These are phyloP conservation scores for Cyanodermella asteris DNA, from an alignment of 2,329 filamentous ascomycete genomes.

Conservation along the genomic window DNA sequence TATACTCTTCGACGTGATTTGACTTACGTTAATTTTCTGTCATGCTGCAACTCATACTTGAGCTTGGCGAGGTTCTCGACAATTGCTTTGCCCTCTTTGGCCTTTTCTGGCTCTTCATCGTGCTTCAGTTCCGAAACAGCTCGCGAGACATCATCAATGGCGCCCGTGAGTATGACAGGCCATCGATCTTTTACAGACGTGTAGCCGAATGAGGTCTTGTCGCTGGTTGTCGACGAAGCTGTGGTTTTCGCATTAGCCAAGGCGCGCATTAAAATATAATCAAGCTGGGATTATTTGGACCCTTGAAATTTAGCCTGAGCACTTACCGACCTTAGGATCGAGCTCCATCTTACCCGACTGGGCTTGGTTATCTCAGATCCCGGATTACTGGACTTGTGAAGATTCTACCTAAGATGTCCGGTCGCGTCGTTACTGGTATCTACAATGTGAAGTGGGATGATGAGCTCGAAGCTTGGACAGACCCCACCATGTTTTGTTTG, in stretches of 20 bases:
- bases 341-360: slow-evolving; percentile 6
- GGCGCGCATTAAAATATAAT: neutral
- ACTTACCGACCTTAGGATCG: slow-evolving; percentile 1
- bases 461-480: no score
- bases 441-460: no score
- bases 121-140: slow-evolving; percentile 38
- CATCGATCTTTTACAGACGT: slow-evolving; percentile 69
- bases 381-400: no score
- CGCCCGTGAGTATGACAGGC: slow-evolving; percentile 88
- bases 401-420: no score
- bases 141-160: slow-evolving; percentile 85
- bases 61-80: slow-evolving; percentile 56
- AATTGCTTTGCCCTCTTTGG: slow-evolving; percentile 67
- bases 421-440: no score
- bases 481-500: no score
- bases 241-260: slow-evolving; percentile 2
- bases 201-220: slow-evolving; percentile 71
- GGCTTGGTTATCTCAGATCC: no score
- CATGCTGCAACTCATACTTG: slow-evolving; percentile 90
- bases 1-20: no score
- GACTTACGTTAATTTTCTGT: slow-evolving; percentile 52
- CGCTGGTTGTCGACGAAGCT: slow-evolving; percentile 61
- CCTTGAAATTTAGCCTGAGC: neutral
- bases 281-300: neutral
- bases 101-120: slow-evolving; percentile 34